Evolutionary conservation across 2,329 filamentous ascomycete species (phyloP).

Genomic region (Fonsecaea erecta): DNA sequence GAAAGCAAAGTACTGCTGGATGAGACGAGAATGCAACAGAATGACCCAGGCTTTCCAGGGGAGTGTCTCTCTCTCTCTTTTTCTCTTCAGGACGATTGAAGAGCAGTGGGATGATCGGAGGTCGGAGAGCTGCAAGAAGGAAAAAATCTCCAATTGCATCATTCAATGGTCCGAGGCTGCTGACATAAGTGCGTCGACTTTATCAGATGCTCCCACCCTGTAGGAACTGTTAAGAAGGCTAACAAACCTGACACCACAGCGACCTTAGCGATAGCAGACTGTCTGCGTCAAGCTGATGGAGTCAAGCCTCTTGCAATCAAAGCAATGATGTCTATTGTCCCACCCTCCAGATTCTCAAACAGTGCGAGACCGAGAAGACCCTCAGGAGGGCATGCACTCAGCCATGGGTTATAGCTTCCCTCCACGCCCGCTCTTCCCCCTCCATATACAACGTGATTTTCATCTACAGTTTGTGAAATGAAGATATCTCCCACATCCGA

Average conservation of each 20-base stretch:
- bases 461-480: neutral
- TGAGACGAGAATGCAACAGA: neutral
- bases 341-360: neutral
- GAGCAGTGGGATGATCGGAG: neutral
- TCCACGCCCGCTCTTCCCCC: too few relatives aligned
- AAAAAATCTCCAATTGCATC: constrained; percentile 13
- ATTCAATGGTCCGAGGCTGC: constrained; percentile 5
- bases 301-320: neutral
- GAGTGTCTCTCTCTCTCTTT: neutral
- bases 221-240: neutral
- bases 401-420: too few relatives aligned
- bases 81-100: neutral
- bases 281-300: neutral
- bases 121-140: neutral
- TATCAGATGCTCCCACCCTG: neutral
- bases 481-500: neutral
- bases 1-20: neutral
- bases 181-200: neutral
- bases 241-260: neutral
- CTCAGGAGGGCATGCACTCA: neutral
- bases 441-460: too few relatives aligned
- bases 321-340: neutral
- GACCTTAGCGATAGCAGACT: neutral
- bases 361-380: neutral
- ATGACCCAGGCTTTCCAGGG: neutral